Evolutionary conservation across 2,329 filamentous ascomycete genomes (phyloP).

Genomic region (Epichloe typhina): DNA sequence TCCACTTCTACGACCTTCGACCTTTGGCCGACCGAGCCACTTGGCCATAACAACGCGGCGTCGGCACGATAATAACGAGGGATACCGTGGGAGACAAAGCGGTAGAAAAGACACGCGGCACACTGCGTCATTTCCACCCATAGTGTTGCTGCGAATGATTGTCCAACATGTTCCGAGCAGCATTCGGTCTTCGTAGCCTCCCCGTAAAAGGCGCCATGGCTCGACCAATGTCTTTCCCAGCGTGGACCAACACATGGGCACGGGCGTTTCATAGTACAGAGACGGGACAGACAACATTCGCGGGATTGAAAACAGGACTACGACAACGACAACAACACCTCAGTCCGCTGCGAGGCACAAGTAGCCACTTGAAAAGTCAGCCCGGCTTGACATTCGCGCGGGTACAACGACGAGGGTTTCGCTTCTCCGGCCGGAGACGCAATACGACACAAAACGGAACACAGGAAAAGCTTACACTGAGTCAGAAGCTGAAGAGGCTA

Average conservation of each 20-base stretch:
- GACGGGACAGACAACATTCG: slow-evolving; percentile 5
- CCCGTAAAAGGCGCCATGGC: slow-evolving; percentile 10
- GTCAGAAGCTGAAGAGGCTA: slow-evolving; percentile 65
- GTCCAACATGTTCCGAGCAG: slow-evolving; percentile 14
- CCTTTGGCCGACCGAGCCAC: too few species aligned
- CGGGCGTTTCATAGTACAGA: slow-evolving; percentile 16
- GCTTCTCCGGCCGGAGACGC: slow-evolving; percentile 21
- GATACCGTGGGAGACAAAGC: background rate
- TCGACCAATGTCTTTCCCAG: slow-evolving; percentile 9
- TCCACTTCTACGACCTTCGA: too few species aligned
- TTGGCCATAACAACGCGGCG: background rate
- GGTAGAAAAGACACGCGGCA: background rate
- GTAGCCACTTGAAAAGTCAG: background rate
- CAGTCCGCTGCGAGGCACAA: background rate
- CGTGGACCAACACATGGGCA: slow-evolving; percentile 16
- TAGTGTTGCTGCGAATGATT: background rate
- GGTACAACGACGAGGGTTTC: slow-evolving; percentile 19
- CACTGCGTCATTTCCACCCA: background rate
- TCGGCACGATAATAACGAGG: background rate
- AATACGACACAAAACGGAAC: slow-evolving; percentile 12
- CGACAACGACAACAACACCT: background rate
- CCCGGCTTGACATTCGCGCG: slow-evolving; percentile 12
- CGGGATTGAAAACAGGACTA: background rate
- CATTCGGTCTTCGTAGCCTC: slow-evolving; percentile 12
- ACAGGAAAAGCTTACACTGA: slow-evolving; percentile 36